Evolutionary conservation across 345 rosid genomes (phyloP), one percentile per base, ranked within the genome.

Genomic region (Dimocarpus longan): DNA sequence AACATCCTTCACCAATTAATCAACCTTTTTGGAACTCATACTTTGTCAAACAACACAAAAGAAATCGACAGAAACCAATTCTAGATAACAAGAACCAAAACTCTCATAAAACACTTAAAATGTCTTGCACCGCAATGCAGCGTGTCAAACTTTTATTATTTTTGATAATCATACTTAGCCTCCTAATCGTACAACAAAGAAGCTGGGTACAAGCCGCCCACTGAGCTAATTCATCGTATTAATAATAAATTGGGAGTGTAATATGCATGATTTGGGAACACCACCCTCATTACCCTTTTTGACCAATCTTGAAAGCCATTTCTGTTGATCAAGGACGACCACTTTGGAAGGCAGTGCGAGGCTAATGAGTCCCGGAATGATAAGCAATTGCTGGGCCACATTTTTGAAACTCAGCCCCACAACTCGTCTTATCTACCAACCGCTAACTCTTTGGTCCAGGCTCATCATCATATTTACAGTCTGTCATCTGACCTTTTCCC

Each of bases 401-500:
- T 71, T 24, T 37, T 8, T 50, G 72, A 26, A 48, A 39, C 44
- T 79, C 60, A 24, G 43, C 70, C 37, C 39, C 83, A 77, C 72
- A 66, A 18, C 42, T 67, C 62, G 75, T 74, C 40, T 65, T 26
- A 60, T 56, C 68, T 43, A 32, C 63, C 59, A 12, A 59, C 39
- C 42, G 24, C 68, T 16, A 42, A 10, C 40, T 19, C 72, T 43
- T 43, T 19, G 44, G 57, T n/a, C 76, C 70, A 71, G 50, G 39
- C 28, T 43, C 40, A 5, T 73, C 70, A 44, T 60, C 28, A 60
- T 60, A 19, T 57, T 32, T 44, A 54, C 21, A 10, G 18, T 32
- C 54, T 28, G 74, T 56, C 42, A 32, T 48, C 39, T 48, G 26
- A 32, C 21, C 64, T 13, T 74, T 22, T 71, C 71, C 63, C 60